Base-by-base conservation (phyloP, 2,329 filamentous ascomycete genomes). In the Colletotrichum coccodes region DNA sequence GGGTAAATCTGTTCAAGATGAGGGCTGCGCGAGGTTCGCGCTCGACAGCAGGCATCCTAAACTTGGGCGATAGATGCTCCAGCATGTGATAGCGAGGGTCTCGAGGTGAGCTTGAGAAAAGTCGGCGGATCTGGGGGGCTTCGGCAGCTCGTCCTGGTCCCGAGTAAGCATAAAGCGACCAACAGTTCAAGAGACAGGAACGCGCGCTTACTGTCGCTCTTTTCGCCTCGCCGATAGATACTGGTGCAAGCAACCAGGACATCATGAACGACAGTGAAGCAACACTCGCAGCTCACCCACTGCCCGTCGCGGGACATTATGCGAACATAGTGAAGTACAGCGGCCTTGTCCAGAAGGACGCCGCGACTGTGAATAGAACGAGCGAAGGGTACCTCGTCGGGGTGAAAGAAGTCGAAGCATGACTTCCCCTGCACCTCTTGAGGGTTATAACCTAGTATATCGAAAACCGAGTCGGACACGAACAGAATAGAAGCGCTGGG, bases 31-130 rank as follows among this genome's bases (percentile, higher is more conserved):
- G 88, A 9, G 94, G 93, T 77, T 97, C 94, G 72, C 94, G 91
- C 63, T 89, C 87, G 71, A 86, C 86, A 18, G 88, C 83, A 0
- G 89, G 83, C 78, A 87, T 85, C 72, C 85, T 85, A 81, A 97
- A 97, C 77, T 95, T 96, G 75, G 90, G 87, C 12, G 94, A 97
- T 18, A 97, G 84, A 72, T 95, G 92, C 64, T 94, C 92, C 76
- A 97, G 83, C 94, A 97, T 97, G 80, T 96, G 93, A 78, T 97
- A 97, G 71, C 94, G 90, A 21, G 94, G 93, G 75, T 97, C 94
- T 74, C 90, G 86, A 16, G 93, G 92, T 8, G 93, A 95, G 30
- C 91, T 94, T 3, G 93, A 91, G 78, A 97, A 97, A 32, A 95
- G 84, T 57, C 91, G 90, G 62, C 93, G 89, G 64, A 97, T 91